Evolutionary conservation across 2,329 filamentous ascomycete species (phyloP).

Genomic region (Botrytis hyacinthi): DNA sequence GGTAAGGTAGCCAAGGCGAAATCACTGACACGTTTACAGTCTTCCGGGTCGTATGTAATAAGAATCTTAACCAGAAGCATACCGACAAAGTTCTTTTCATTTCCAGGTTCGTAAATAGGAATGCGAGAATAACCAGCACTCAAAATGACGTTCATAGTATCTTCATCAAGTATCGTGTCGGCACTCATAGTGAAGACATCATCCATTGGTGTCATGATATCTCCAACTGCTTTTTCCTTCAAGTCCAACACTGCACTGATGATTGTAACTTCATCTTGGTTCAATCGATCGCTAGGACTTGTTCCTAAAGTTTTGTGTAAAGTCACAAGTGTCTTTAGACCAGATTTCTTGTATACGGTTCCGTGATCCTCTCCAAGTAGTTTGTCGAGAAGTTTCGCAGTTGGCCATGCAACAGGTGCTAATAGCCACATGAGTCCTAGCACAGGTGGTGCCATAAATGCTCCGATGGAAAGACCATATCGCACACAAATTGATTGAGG

Average conservation of each 20-base stretch:
- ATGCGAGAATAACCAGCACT: constrained; percentile 95
- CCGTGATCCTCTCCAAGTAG: constrained; percentile 93
- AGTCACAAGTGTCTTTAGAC: constrained; percentile 92
- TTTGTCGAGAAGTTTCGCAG: constrained; percentile 90
- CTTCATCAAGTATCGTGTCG: constrained; percentile 87
- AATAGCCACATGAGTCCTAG: constrained; percentile 88
- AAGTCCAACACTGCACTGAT: constrained; percentile 95
- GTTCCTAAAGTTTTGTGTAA: constrained; percentile 89
- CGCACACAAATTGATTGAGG: constrained; percentile 96
- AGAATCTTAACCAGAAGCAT: constrained; percentile 99
- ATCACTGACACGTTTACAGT: constrained; percentile 79
- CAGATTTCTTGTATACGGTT: constrained; percentile 96
- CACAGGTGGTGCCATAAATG: constrained; percentile 87
- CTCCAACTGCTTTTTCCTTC: constrained; percentile 91
- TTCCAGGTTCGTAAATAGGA: constrained; percentile 85
- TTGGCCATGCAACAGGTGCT: constrained; percentile 88
- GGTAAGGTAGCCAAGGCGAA: constrained; percentile 92
- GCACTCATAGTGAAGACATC: constrained; percentile 98
- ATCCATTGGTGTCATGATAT: constrained; percentile 98
- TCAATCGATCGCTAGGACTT: constrained; percentile 78
- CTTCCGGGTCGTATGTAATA: constrained; percentile 94
- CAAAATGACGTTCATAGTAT: constrained; percentile 90
- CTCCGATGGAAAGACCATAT: constrained; percentile 91
- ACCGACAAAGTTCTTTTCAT: constrained; percentile 83
- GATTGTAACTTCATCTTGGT: constrained; percentile 97